These are phyloP conservation scores for Fusarium sp. DNA, from an alignment of 2,329 filamentous ascomycete genomes.

Conservation along the genomic window DNA sequence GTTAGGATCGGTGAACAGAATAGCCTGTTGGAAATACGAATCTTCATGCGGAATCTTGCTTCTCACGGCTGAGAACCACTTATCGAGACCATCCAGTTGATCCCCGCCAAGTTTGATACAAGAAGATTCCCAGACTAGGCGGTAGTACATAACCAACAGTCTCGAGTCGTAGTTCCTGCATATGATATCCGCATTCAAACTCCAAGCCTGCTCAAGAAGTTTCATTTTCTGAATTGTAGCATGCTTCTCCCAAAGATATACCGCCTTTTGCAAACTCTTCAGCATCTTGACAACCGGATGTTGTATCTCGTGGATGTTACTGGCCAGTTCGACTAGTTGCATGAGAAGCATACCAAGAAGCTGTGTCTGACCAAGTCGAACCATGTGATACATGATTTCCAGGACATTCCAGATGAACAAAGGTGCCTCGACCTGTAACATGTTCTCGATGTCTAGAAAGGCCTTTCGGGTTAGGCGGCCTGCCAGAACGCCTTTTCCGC, in stretches of 20 bases:
- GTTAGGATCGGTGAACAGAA: neutral
- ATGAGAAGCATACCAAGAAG: constrained; percentile 6
- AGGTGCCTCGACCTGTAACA: constrained; percentile 11
- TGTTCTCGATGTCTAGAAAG: constrained; percentile 8
- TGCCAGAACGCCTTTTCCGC: neutral
- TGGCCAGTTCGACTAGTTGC: neutral
- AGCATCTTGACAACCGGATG: constrained; percentile 7
- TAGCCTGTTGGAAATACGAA: neutral
- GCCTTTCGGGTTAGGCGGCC: constrained; percentile 12
- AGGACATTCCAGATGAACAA: constrained; percentile 25
- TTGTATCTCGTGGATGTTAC: neutral
- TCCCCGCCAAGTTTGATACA: neutral
- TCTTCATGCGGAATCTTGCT: neutral
- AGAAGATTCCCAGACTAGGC: constrained; percentile 9
- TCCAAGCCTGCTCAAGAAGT: constrained; percentile 5
- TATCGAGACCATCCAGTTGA: neutral
- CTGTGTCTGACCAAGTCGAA: neutral
- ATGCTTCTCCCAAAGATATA: neutral
- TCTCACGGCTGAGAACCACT: neutral
- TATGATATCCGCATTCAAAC: constrained; percentile 3
- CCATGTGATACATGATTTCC: constrained; percentile 18
- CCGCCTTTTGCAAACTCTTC: neutral
- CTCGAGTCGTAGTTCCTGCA: constrained; percentile 2
- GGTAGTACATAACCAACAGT: constrained; percentile 10
- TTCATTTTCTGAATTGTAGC: neutral